Percentiles rank a stretch among this genome's conserved stretches.
These are phyloP conservation scores for Chaetomiaceae sp. DNA, from an alignment of 2,329 filamentous ascomycete species.

Conservation along the genomic window DNA sequence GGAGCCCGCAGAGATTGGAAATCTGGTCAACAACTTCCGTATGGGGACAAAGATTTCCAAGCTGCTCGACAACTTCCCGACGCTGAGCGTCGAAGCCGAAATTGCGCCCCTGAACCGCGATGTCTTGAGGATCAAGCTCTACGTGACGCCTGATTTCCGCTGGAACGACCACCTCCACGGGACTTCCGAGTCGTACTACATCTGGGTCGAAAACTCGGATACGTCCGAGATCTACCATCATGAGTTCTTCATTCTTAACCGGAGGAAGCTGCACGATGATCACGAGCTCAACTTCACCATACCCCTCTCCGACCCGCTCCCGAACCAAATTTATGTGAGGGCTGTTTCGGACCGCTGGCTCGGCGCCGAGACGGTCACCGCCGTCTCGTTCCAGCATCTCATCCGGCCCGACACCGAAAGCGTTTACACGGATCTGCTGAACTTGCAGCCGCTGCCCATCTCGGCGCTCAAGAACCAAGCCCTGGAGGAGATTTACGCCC, in stretches of 20 bases:
- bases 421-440: constrained; percentile 88
- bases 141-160: constrained; percentile 79
- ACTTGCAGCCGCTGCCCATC: constrained; percentile 85
- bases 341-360: constrained; percentile 95
- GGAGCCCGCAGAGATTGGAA: constrained; percentile 85
- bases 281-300: constrained; percentile 98
- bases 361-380: constrained; percentile 89
- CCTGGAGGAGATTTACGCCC: constrained; percentile 80
- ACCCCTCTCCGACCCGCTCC: constrained; percentile 84
- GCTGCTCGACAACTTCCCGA: constrained; percentile 86
- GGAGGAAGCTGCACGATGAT: constrained; percentile 88
- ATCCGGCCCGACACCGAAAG: constrained; percentile 97
- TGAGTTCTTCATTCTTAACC: constrained; percentile 89
- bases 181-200: constrained; percentile 92
- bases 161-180: constrained; percentile 96
- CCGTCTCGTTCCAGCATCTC: constrained; percentile 95
- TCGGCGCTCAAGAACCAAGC: constrained; percentile 80
- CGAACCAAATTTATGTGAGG: constrained; percentile 92
- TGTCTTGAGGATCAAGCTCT: constrained; percentile 85
- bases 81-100: constrained; percentile 82
- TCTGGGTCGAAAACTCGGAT: constrained; percentile 98
- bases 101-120: constrained; percentile 94
- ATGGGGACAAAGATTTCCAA: constrained; percentile 79
- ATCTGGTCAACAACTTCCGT: constrained; percentile 81
- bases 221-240: constrained; percentile 97